Evolutionary conservation across 2,329 filamentous ascomycete genomes (phyloP).

Genomic region (Botrytis aclada): DNA sequence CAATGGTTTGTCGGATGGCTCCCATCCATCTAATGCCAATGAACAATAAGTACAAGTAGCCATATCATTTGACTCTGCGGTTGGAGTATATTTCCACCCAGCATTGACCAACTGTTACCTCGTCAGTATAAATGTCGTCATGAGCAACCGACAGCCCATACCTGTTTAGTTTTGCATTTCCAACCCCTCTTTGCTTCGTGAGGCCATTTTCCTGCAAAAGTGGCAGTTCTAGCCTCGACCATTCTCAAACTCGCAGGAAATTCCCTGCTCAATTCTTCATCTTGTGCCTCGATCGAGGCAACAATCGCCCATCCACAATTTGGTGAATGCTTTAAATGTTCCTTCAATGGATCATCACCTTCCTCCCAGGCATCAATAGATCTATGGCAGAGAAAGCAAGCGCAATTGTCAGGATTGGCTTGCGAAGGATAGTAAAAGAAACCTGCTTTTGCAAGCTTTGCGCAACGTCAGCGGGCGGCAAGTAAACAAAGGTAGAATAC

Average conservation of each 20-base stretch:
- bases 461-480: not conserved
- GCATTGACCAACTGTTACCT: conserved; percentile 73
- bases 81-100: conserved; percentile 92
- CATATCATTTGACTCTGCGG: conserved; percentile 78
- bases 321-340: conserved; percentile 80
- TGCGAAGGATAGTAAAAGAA: conserved; percentile 82
- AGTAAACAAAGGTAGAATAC: not conserved
- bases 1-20: conserved; percentile 85
- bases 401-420: conserved; percentile 78
- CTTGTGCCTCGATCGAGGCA: conserved; percentile 57
- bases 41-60: conserved; percentile 90
- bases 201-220: conserved; percentile 83
- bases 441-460: conserved; percentile 80
- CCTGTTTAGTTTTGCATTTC: conserved; percentile 87
- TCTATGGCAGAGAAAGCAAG: conserved; percentile 83
- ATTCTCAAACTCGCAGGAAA: conserved; percentile 73
- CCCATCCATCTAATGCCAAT: conserved; percentile 90
- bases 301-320: conserved; percentile 86
- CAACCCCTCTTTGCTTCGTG: conserved; percentile 85
- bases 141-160: conserved; percentile 39
- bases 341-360: conserved; percentile 75
- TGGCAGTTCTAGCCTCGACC: conserved; percentile 73
- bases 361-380: conserved; percentile 90
- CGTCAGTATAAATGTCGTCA: conserved; percentile 26
- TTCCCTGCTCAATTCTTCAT: conserved; percentile 61